These are phyloP conservation scores for Podosphaera fusca DNA, from an alignment of 2,329 filamentous ascomycete species.

Conservation along the genomic window DNA sequence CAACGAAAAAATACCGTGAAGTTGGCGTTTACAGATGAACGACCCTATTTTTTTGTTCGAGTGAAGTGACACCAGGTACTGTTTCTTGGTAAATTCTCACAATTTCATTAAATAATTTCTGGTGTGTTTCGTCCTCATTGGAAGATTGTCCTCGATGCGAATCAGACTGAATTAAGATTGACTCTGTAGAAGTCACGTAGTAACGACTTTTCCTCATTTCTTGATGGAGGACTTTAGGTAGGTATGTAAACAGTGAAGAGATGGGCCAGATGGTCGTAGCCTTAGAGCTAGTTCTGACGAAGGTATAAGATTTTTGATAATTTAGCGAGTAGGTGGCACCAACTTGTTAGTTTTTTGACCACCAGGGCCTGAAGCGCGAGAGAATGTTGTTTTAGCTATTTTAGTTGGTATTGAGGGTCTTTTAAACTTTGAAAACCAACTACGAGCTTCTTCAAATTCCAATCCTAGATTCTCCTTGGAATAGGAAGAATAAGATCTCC, in stretches of 20 bases:
- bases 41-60: slow-evolving; percentile 29
- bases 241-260: slow-evolving; percentile 6
- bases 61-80: slow-evolving; percentile 17
- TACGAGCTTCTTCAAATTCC: slow-evolving; percentile 12
- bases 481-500: too few species aligned
- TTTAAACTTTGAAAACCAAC: slow-evolving; percentile 13
- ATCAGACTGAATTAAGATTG: slow-evolving; percentile 14
- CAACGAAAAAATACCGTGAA: neutral
- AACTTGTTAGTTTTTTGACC: slow-evolving; percentile 18
- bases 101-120: slow-evolving; percentile 12
- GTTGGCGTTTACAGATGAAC: slow-evolving; percentile 17
- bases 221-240: slow-evolving; percentile 13
- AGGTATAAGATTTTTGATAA: slow-evolving; percentile 1
- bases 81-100: slow-evolving; percentile 9
- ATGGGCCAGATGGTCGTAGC: slow-evolving; percentile 14
- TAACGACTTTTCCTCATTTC: slow-evolving; percentile 11
- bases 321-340: neutral
- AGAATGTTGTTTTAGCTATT: slow-evolving; percentile 11
- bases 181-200: slow-evolving; percentile 12
- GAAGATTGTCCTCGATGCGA: slow-evolving; percentile 9
- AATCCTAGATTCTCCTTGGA: slow-evolving; percentile 2
- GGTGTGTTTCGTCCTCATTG: slow-evolving; percentile 12
- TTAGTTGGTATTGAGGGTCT: slow-evolving; percentile 10
- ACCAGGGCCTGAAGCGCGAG: slow-evolving; percentile 13
- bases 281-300: slow-evolving; percentile 15